Base-by-base conservation (phyloP, 2,329 filamentous ascomycete genomes). In the Knufia fluminis region DNA sequence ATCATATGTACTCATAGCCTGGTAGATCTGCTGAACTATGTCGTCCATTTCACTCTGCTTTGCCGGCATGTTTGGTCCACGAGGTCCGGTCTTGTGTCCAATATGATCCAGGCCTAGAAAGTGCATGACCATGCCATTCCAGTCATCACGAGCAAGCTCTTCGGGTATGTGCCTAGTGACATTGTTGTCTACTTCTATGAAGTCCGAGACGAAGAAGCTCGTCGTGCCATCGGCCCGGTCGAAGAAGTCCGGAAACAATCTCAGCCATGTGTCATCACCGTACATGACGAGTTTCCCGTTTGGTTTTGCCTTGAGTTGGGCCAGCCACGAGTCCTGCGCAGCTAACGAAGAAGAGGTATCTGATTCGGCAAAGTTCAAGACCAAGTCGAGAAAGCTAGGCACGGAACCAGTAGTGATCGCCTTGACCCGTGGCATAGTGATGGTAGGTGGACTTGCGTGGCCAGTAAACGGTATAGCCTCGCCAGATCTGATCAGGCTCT, bases 151-250 rank as follows among this genome's bases (percentile, higher is more conserved):
- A 50, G 72, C 67, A 52, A 98, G 73, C 68, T 97, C 91, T 31
- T 71, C 71, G 3, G 84, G 76, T 47, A 98, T 74, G 71, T 98
- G 88, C 54, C 92, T 80, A 2, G 92, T 98, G 59, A 98, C 92
- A 66, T 98, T 98, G 64, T 89, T 84, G 69, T 98, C 92, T 56
- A 98, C 94, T 71, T 98, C 90, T 44, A 87, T 94, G 62, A 96
- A 98, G 66, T 98, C 92, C 66, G 92, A 89, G 59, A 98, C 92
- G 67, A 97, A 98, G 67, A 98, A 98, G 70, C 91, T 97, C 50
- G 89, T 89, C 1, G 92, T 98, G 42, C 94, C 92, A 67, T 98
- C 94, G 45, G 82, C 75, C 35, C 90, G 82, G 58, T 83, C 80
- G 69, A 98, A 98, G 42, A 85, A 88, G 14, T 78, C 80, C 1